Percentiles rank a stretch among this genome's conserved stretches.
Evolutionary conservation across 805 yeast genomes (phyloP).

Genomic region (Myxozyma udenii): DNA sequence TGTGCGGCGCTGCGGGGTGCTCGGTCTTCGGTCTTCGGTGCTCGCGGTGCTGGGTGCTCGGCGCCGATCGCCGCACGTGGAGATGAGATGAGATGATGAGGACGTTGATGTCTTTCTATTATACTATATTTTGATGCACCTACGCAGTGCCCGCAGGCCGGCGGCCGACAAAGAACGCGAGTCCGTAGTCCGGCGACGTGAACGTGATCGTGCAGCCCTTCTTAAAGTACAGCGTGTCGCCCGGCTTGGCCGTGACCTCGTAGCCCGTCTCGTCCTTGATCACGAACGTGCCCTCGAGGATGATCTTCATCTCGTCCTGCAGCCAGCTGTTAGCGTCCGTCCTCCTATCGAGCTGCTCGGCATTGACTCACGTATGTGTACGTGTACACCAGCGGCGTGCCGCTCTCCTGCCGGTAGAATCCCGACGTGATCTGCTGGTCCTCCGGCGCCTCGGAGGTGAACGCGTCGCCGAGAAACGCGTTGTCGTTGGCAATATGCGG

Average conservation of each 20-base stretch:
- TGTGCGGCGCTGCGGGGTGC: no score
- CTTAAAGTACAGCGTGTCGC: slow-evolving; percentile 65
- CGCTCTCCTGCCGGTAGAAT: slow-evolving; percentile 65
- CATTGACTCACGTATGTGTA: slow-evolving; percentile 43
- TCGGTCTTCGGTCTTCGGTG: no score
- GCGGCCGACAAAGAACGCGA: slow-evolving; percentile 57
- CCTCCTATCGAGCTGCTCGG: neutral
- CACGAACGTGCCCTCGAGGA: slow-evolving; percentile 64
- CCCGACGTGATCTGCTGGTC: slow-evolving; percentile 64
- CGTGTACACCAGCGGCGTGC: slow-evolving; percentile 64
- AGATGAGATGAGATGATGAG: no score
- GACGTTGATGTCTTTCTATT: no score
- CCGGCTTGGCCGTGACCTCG: slow-evolving; percentile 55
- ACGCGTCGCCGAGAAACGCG: slow-evolving; percentile 65
- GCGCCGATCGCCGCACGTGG: no score
- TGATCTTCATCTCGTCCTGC: slow-evolving; percentile 68
- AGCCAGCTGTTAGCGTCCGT: neutral
- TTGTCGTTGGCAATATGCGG: slow-evolving; percentile 61
- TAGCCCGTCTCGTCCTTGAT: slow-evolving; percentile 63
- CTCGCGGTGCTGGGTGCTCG: no score
- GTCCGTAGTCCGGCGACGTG: slow-evolving; percentile 59
- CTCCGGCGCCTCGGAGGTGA: slow-evolving; percentile 57
- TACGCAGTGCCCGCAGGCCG: neutral
- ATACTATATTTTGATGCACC: no score
- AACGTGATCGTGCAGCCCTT: slow-evolving; percentile 68